Conservation (phyloP, 768 basidiomycete species). For the Boletus pseudopeckii region DNA sequence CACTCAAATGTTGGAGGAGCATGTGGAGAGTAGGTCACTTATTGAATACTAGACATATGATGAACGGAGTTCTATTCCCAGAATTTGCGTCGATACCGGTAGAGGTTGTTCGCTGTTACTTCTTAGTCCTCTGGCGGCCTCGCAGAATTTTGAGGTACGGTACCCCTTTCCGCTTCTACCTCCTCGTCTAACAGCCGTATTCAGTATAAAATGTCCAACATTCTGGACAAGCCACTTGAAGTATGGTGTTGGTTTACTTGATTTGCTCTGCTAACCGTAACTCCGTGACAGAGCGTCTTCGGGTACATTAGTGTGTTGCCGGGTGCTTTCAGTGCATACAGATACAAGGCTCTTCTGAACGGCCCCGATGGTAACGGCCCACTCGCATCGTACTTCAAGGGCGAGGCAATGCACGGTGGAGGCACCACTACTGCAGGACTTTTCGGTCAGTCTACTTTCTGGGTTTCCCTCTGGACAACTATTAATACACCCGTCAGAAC, state of each 20-base stretch:
- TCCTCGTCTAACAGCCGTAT: not conserved
- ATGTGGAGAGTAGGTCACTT: conserved; percentile 75
- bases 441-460: conserved; percentile 41
- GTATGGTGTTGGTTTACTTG: conserved; percentile 36
- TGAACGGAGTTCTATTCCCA: conserved; percentile 22
- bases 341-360: conserved; percentile 84
- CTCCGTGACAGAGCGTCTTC: conserved; percentile 58
- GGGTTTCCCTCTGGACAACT: not conserved
- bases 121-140: conserved; percentile 78
- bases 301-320: conserved; percentile 87
- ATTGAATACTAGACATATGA: not conserved
- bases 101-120: conserved; percentile 68
- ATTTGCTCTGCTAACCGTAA: not conserved
- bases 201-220: conserved; percentile 93
- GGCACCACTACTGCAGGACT: conserved; percentile 60
- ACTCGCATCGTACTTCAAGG: conserved; percentile 90
- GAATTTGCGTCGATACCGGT: conserved; percentile 81
- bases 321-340: conserved; percentile 89
- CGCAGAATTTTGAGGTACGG: conserved; percentile 87
- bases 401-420: conserved; percentile 79
- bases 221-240: conserved; percentile 94
- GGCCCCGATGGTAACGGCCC: conserved; percentile 87
- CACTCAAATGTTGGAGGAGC: conserved; percentile 88
- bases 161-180: not conserved
- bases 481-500: conserved; percentile 38